These are phyloP conservation scores for Fragilariopsis cylindrus DNA, from an alignment of 108 stramenopile species.

Conservation along the genomic window DNA sequence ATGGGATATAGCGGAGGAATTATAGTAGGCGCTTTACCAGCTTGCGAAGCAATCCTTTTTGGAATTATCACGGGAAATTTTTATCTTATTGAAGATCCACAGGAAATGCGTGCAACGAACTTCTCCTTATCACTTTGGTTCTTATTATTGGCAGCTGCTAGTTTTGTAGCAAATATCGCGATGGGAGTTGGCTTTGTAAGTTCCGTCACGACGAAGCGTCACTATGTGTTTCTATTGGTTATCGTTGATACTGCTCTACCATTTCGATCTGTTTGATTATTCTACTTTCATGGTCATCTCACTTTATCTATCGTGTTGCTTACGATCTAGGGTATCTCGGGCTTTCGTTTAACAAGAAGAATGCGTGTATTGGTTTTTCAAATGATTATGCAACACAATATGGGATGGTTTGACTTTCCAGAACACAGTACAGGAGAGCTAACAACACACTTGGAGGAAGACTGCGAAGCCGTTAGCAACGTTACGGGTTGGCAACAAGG, in stretches of 20 bases:
- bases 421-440: constrained; percentile 6
- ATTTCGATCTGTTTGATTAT: neutral
- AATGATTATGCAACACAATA: neutral
- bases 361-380: constrained; percentile 2
- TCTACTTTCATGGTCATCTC: neutral
- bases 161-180: constrained; percentile 10
- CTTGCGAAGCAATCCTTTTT: constrained; percentile 11
- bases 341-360: constrained; percentile 4
- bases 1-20: constrained; percentile 8
- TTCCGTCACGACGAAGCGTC: neutral
- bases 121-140: neutral
- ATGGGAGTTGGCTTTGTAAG: constrained; percentile 15
- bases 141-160: constrained; percentile 5
- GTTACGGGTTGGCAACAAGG: constrained; percentile 13
- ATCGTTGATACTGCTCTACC: neutral
- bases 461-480: constrained; percentile 3
- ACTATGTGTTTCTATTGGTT: neutral
- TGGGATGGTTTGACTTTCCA: constrained; percentile 14
- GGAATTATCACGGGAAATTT: constrained; percentile 6
- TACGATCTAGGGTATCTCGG: neutral
- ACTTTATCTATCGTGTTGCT: neutral
- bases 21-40: constrained; percentile 4
- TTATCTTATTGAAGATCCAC: neutral
- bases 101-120: constrained; percentile 5
- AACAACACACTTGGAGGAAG: neutral